Percentiles rank a stretch among this genome's conserved stretches.
Conservation (phyloP, 225 moss, liverwort and hornwort species). For the Climacium dendroides region DNA sequence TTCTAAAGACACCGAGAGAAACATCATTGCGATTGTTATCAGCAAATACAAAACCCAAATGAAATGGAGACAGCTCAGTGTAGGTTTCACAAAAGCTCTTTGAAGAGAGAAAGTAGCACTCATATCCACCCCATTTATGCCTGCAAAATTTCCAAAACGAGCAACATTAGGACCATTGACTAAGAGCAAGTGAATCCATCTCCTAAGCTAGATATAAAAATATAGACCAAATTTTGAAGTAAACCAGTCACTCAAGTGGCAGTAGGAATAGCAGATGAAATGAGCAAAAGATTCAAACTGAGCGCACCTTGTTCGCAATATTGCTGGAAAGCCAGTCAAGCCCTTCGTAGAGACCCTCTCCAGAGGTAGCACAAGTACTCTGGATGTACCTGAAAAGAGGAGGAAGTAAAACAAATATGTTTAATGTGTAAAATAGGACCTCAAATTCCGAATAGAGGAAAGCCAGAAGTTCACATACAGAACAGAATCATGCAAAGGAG, state of each 20-base stretch:
- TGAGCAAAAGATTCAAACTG: not conserved
- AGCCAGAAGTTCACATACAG: not conserved
- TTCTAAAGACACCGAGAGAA: conserved; percentile 10
- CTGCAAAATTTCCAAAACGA: not conserved
- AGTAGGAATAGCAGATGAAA: not conserved
- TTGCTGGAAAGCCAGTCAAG: conserved; percentile 94
- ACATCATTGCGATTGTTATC: conserved; percentile 4
- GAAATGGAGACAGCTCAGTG: conserved; percentile 5
- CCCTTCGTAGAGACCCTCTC: conserved; percentile 89
- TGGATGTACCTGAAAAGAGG: conserved; percentile 21
- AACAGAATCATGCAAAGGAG: not conserved
- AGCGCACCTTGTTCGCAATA: conserved; percentile 54
- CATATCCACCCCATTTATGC: not conserved
- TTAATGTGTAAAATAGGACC: not conserved
- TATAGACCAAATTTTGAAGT: not conserved
- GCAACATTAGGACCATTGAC: not conserved
- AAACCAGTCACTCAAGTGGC: not conserved
- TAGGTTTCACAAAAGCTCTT: not conserved
- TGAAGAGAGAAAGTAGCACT: not conserved
- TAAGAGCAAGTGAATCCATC: not conserved
- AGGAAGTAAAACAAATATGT: not conserved
- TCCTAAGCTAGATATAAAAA: not conserved
- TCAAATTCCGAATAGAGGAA: not conserved
- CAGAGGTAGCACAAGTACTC: conserved; percentile 90
- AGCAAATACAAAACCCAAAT: conserved; percentile 23